Base-by-base conservation (phyloP, 495 filamentous ascomycete genomes). In the Neurospora terricola region DNA sequence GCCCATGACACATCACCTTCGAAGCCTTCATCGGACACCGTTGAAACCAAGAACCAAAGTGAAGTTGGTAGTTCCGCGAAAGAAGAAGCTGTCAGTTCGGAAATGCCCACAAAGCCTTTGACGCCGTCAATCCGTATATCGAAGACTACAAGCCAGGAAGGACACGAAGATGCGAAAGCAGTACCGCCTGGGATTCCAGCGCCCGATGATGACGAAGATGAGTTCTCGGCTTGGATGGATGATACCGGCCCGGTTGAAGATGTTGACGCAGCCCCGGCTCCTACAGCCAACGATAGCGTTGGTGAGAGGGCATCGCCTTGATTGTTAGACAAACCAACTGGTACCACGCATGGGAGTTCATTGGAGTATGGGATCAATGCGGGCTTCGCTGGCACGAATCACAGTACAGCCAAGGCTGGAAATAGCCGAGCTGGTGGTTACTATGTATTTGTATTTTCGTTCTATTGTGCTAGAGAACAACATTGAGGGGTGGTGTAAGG, bases 1-100 rank as follows among this genome's bases (percentile, higher is more conserved):
- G 77, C 72, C 21, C 73, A 72, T 66, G 78, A 45, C 23, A 76
- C 78, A 62, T 70, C 77, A 5, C 83, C 84, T 69, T 73, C 82
- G n/a, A 78, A 77, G 39, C 84, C 84, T 2, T 86, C 82, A 79
- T 83, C 82, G 2, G 84, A 86, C 54, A 82, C 83, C 74, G 75
- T 70, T 8, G 78, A 80, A n/a, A 79, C 79, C 39, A 18, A 34
- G 27, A 18, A 14, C 27, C 54, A 66, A 36, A 18, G 7, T 66
- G 54, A 14, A 36, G 30, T 18, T 5, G 54, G 23, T 34, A 66
- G 27, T 7, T 66, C 54, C 7, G 27, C 27, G 27, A 34, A 34
- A 66, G 54, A 62, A 62, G 27, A 16, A 27, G 11, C 48, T 18
- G 16, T 30, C 27, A 3, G 54, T 66, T 66, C 54, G 12, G 12